Conservation (phyloP, 2,329 filamentous ascomycete genomes). For the Dactylellina haptotyla region DNA sequence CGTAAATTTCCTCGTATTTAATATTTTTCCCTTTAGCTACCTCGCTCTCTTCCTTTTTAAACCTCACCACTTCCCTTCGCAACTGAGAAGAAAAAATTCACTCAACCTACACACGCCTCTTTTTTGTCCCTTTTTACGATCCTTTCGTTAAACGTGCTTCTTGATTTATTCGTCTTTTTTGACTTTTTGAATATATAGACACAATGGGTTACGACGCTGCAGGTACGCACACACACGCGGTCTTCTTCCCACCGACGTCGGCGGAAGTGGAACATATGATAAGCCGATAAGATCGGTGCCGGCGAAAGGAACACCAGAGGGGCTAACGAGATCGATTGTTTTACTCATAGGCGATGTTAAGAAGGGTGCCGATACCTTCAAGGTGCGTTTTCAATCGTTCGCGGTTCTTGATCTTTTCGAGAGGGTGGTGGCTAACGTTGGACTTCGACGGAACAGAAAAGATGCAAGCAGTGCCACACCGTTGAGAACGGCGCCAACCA, state of each 20-base stretch:
- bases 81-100: constrained; percentile 37
- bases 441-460: constrained; percentile 68
- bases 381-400: too few relatives aligned
- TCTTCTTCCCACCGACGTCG: not conserved
- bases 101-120: constrained; percentile 16
- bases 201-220: constrained; percentile 56
- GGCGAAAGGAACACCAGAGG: not conserved
- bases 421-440: not conserved
- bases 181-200: constrained; percentile 49
- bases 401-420: constrained; percentile 9
- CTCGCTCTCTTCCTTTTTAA: constrained; percentile 13
- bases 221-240: constrained; percentile 44
- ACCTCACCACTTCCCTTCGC: constrained; percentile 6
- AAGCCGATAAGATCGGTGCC: too few relatives aligned
- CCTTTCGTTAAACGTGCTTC: constrained; percentile 25
- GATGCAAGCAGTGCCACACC: constrained; percentile 99
- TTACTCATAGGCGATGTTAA: constrained; percentile 88
- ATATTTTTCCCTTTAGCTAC: constrained; percentile 26
- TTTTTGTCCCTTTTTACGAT: constrained; percentile 32
- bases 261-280: not conserved
- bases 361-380: constrained; percentile 92
- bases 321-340: constrained; percentile 33
- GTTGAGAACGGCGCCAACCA: constrained; percentile 88
- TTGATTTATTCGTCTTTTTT: constrained; percentile 19
- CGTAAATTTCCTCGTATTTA: constrained; percentile 26